Percentiles rank a stretch among this genome's conserved stretches.
These are phyloP conservation scores for Pseudognaphalium luteoalbum DNA, from an alignment of 129 eudicot genomes.

Conservation along the genomic window DNA sequence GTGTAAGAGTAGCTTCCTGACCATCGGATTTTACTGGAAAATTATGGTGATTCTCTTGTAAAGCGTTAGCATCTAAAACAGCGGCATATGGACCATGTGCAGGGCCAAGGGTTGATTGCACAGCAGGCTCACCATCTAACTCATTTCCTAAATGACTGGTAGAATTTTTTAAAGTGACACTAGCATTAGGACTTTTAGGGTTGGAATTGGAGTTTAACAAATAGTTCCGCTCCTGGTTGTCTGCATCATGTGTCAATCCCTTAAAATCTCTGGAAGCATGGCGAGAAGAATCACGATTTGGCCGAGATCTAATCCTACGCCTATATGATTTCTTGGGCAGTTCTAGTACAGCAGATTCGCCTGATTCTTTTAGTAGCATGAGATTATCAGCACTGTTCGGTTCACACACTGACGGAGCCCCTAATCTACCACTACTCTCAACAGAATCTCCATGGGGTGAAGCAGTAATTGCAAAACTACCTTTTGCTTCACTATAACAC, in stretches of 20 bases:
- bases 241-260: conserved; percentile 43
- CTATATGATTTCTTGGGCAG: conserved; percentile 78
- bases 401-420: conserved; percentile 60
- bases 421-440: conserved; percentile 89
- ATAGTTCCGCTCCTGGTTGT: conserved; percentile 36
- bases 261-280: conserved; percentile 52
- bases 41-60: conserved; percentile 40
- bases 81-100: conserved; percentile 35
- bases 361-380: conserved; percentile 65
- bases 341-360: conserved; percentile 61
- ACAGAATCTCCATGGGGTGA: conserved; percentile 95
- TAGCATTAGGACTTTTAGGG: conserved; percentile 44
- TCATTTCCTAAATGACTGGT: conserved; percentile 44
- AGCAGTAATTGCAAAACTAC: conserved; percentile 80
- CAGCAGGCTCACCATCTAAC: conserved; percentile 46
- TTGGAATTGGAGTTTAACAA: conserved; percentile 32
- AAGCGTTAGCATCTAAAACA: conserved; percentile 37
- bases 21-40: conserved; percentile 34
- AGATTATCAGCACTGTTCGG: conserved; percentile 96
- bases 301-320: conserved; percentile 74
- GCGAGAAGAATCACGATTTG: conserved; percentile 69
- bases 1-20: conserved; percentile 30
- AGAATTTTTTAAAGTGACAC: conserved; percentile 38
- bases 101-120: conserved; percentile 44
- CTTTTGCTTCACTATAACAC: conserved; percentile 84